Conservation (phyloP, 768 basidiomycete species). For the Pisolithus microcarpus region DNA sequence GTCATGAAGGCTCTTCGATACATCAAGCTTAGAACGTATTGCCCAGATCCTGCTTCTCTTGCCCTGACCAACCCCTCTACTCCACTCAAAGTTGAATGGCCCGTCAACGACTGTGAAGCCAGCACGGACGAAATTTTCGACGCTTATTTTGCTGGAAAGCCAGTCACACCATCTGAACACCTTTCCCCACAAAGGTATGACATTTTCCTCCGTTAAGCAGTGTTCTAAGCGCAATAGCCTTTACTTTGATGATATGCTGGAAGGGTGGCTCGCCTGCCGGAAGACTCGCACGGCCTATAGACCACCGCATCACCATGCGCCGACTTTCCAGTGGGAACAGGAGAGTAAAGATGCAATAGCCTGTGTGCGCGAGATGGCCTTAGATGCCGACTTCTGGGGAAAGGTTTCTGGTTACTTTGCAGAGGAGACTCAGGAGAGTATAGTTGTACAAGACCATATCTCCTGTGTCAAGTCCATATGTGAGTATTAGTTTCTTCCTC, state of each 20-base stretch:
- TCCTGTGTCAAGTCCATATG: slow-evolving; percentile 72
- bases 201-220: not conserved
- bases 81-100: slow-evolving; percentile 51
- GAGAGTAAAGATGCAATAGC: slow-evolving; percentile 44
- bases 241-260: slow-evolving; percentile 48
- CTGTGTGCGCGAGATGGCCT: slow-evolving; percentile 42
- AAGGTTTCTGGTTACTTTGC: slow-evolving; percentile 61
- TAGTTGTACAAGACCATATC: slow-evolving; percentile 60
- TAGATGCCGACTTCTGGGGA: slow-evolving; percentile 56
- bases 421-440: slow-evolving; percentile 68
- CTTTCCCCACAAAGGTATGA: not conserved
- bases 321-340: slow-evolving; percentile 56
- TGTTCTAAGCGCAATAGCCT: slow-evolving; percentile 29
- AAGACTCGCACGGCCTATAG: slow-evolving; percentile 39
- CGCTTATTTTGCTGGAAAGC: slow-evolving; percentile 42
- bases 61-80: slow-evolving; percentile 58
- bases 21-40: slow-evolving; percentile 76
- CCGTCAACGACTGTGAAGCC: slow-evolving; percentile 42
- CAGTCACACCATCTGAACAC: slow-evolving; percentile 1
- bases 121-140: slow-evolving; percentile 51
- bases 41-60: slow-evolving; percentile 47
- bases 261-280: slow-evolving; percentile 69
- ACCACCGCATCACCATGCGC: slow-evolving; percentile 39
- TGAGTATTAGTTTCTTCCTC: slow-evolving; percentile 25
- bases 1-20: slow-evolving; percentile 71